Base-by-base conservation (phyloP, 768 basidiomycete genomes). In the Mycena galopus region DNA sequence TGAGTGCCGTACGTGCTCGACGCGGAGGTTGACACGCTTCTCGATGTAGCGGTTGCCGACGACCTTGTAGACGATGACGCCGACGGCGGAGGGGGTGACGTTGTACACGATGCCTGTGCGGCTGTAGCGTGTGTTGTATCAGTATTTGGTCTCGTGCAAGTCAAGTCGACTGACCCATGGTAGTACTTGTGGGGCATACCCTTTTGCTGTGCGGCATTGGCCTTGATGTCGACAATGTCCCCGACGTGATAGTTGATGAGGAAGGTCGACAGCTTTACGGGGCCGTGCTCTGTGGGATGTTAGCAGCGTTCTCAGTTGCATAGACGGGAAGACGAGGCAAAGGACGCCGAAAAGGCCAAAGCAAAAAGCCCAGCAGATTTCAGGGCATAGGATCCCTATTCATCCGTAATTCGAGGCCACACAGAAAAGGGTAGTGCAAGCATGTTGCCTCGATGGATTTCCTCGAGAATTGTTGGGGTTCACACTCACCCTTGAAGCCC, bases 151-250 rank as follows among this genome's bases (percentile, higher is more conserved):
- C 17, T 25, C 23, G 11, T 42, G 23, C 16, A 30, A n/a, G n/a
- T n/a, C n/a, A n/a, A n/a, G 42, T 60, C 17, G 44, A 91, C 95
- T 77, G 75, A 96, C 96, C 95, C 96, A 78, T 96, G 96, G 89
- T 96, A 96, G 90, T 90, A 97, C 86, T 98, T 98, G 90, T 98
- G 97, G 83, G 97, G 97, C 96, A 99, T 98, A 85, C 98, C 98
- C 93, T 97, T 97, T 92, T 99, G 98, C 86, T 98, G 95, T 53
- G 98, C 95, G 71, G 97, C 91, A 81, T 99, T 99, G 77, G 97
- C 97, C 88, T 98, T 98, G 91, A 99, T 99, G 87, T 99, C 98
- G 78, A 99, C 98, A 78, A 99, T 98, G 82, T 99, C 98, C 74
- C 98, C 98, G 77, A 99, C 91, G 77, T 91, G 91, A 91, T 94